Percentiles rank a stretch among this genome's conserved stretches.
phyloP scores from a whole-genome alignment of 306 rosid species.

The Luffa acutangula region DNA sequence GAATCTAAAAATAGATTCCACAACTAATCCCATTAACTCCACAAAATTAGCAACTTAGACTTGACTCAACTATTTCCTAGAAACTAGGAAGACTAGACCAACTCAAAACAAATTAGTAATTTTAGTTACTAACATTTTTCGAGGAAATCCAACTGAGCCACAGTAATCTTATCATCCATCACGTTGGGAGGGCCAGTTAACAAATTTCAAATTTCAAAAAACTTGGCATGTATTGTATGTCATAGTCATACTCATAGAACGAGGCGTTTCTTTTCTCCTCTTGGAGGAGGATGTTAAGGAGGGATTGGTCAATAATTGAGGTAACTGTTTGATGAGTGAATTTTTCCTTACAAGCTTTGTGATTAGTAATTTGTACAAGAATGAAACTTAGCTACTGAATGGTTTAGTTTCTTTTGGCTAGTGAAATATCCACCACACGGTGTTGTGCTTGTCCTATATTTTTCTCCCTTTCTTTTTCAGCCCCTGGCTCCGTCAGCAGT shows the following conservation, averaged over 20 bases:
- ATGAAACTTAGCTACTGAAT: background rate
- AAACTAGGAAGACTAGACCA: no score
- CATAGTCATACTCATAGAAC: background rate
- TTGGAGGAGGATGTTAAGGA: background rate
- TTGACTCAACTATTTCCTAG: no score
- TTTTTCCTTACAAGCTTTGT: background rate
- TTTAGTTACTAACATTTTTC: no score
- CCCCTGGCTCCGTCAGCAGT: background rate
- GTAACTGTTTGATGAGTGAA: background rate
- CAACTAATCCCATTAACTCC: no score
- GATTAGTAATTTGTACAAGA: background rate
- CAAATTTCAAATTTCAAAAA: background rate
- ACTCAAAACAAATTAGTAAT: no score
- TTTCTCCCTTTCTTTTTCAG: background rate
- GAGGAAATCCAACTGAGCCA: background rate
- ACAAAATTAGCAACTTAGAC: no score
- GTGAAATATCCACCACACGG: background rate
- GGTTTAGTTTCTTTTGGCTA: background rate
- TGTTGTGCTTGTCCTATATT: background rate
- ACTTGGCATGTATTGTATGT: background rate
- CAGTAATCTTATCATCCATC: constrained; percentile 2
- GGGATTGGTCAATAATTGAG: background rate
- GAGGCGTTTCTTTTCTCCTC: background rate
- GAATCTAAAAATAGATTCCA: no score
- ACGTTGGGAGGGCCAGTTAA: background rate